Evolutionary conservation across 805 yeast species (phyloP).

Genomic region (Blastobotrys mokoenaii): DNA sequence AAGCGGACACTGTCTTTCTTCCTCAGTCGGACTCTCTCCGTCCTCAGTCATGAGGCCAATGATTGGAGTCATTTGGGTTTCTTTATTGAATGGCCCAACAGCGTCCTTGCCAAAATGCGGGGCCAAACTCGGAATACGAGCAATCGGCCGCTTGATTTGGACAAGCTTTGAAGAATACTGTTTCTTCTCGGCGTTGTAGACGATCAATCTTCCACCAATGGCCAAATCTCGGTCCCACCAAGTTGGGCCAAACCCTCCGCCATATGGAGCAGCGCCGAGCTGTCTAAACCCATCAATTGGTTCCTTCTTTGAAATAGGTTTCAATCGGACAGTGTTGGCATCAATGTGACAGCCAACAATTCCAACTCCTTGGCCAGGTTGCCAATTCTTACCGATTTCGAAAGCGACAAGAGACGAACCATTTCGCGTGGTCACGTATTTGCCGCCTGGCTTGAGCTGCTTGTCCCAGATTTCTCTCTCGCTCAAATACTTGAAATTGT

Average conservation of each 20-base stretch:
- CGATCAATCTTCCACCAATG: constrained; percentile 67
- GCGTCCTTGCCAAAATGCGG: constrained; percentile 77
- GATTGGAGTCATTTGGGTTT: constrained; percentile 76
- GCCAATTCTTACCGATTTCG: constrained; percentile 60
- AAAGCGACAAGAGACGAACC: constrained; percentile 67
- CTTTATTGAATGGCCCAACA: constrained; percentile 63
- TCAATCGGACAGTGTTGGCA: constrained; percentile 57
- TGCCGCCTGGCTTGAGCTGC: constrained; percentile 16
- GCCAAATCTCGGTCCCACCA: constrained; percentile 89
- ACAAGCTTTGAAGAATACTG: constrained; percentile 29
- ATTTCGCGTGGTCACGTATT: constrained; percentile 51
- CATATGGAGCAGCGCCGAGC: constrained; percentile 78
- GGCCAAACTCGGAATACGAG: constrained; percentile 76
- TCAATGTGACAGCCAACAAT: constrained; percentile 71
- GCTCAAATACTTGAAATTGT: constrained; percentile 51
- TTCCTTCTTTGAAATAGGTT: constrained; percentile 58
- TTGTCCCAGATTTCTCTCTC: constrained; percentile 45
- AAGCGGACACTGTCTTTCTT: constrained; percentile 59
- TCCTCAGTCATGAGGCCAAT: constrained; percentile 42
- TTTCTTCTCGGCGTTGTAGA: constrained; percentile 19
- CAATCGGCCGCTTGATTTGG: constrained; percentile 40
- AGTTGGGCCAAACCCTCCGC: constrained; percentile 42
- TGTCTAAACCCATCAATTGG: constrained; percentile 66
- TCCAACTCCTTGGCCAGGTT: constrained; percentile 52
- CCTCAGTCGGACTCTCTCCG: constrained; percentile 40